Evolutionary conservation across 148 eudicot genomes (phyloP), one percentile per base, ranked within the genome.

Genomic region (Polygonum maritimum): DNA sequence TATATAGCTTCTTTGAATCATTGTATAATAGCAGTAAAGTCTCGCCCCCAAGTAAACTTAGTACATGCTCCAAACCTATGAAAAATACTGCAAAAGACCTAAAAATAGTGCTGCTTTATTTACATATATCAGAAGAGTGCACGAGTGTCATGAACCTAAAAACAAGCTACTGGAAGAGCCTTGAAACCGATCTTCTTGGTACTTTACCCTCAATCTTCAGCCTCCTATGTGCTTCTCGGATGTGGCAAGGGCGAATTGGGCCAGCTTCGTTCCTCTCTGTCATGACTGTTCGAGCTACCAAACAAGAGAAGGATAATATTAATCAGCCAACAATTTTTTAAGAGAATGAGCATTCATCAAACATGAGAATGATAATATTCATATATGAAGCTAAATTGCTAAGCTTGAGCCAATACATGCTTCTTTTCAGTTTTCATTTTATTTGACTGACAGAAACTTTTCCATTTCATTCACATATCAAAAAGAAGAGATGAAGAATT

Each of bases 211-310:
- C 97, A 31, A 90, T 83, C 82, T 92, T 95, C 57, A 95, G 81
- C 79, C 99, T 88, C 79, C 99, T 80, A 70, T 88, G 88, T 31
- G 99, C 88, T 86, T 95, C 99, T 72, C 96, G 83, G 13, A 92
- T 86, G 83, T 91, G 95, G 83, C 97, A 88, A 40, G 98, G 95
- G 74, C 95, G 88, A 76, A 91, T 90, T 39, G 97, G 97, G 44
- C 97, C 97, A 11, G 82, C 78, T 58, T 94, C 97, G 54, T 81
- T 85, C 82, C 98, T 94, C 86, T 94, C 95, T 0, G 82, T 71
- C 96, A 95, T 95, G 69, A 92, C 99, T 48, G 81, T 73, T 81
- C 87, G 85, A 63, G 96, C 97, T 89, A 96, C 71, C 41, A 54
- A 35, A 76, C 4, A 40, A 26, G 31, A 26, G 0, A 26, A 26